Base-by-base conservation (phyloP, 345 rosid species). In the Lagerstroemia speciosa region DNA sequence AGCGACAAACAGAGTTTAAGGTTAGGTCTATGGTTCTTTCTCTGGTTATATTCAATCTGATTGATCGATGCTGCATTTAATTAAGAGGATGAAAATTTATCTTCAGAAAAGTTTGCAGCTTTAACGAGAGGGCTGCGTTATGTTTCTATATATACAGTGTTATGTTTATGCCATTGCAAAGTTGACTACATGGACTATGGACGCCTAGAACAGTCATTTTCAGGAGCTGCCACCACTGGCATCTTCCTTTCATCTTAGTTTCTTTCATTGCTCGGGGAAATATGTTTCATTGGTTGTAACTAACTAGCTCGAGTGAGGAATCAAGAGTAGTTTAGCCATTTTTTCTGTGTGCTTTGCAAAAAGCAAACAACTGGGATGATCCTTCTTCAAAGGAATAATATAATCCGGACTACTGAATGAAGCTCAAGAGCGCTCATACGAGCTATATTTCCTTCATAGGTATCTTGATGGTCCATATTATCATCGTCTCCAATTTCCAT, bases 1-100 rank as follows among this genome's bases (percentile, higher is more conserved):
- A 80, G 79, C 96, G 99, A 16, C 99, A 88, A 63, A 37, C 71
- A 72, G 96, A 91, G 68, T 71, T 94, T 75, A 89, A 89, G 97
- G 99, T 89, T 64, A n/a, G 62, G 40, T 29, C 50, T 26, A 26
- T 12, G 8, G 3, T 34, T 29, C 41, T 65, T 33, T 9, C 33
- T 26, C 31, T 38, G 29, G 27, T 65, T 14, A 19, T 24, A 36
- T 37, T 40, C 15, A 11, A 43, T 20, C 40, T 29, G 45, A 41
- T 38, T 12, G 8, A n/a, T 40, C 10, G 32, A 65, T 65, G 48
- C 11, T 58, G 0, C 29, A 24, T 53, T 24, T 27, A 17, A 32
- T 26, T 24, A 27, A 52, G 27, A 26, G 14, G 62, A 6, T 2
- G 12, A 57, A 57, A 27, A 57, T 8, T 26, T 24, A 57, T 27